Conservation (phyloP, 1,139 yeast genomes). For the Blastobotrys malaysiensis region DNA sequence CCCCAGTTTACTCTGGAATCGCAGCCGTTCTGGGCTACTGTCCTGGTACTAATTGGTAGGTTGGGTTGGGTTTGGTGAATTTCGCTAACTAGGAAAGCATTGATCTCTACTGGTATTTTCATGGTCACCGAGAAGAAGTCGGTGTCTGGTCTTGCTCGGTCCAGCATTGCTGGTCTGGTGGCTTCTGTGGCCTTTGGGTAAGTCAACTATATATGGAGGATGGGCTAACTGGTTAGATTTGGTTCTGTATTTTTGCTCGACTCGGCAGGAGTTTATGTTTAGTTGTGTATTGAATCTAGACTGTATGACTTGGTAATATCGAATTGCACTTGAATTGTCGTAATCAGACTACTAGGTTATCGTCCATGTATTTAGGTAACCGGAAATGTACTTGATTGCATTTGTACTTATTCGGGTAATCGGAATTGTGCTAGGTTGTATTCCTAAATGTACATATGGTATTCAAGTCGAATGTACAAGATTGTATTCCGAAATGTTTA, state of each 20-base stretch:
- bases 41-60: constrained; percentile 10
- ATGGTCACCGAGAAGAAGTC: constrained; percentile 23
- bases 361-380: too few species aligned
- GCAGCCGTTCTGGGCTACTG: constrained; percentile 8
- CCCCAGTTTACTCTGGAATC: constrained; percentile 2
- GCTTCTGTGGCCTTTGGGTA: constrained; percentile 35
- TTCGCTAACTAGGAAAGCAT: constrained; percentile 13
- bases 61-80: neutral
- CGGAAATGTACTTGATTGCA: too few species aligned
- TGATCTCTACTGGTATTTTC: constrained; percentile 23
- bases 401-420: too few species aligned
- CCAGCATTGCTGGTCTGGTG: constrained; percentile 22
- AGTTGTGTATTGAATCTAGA: constrained; percentile 4
- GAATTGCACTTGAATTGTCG: too few species aligned
- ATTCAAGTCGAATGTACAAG: too few species aligned
- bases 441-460: too few species aligned
- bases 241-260: constrained; percentile 36
- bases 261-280: constrained; percentile 38
- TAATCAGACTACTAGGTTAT: too few species aligned
- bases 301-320: too few species aligned
- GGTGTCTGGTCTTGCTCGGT: constrained; percentile 19
- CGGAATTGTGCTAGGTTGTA: too few species aligned
- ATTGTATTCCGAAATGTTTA: too few species aligned
- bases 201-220: constrained; percentile 11
- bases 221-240: constrained; percentile 23